Base-by-base conservation (phyloP, 495 filamentous ascomycete species). In the Aspergillus funiculosus region DNA sequence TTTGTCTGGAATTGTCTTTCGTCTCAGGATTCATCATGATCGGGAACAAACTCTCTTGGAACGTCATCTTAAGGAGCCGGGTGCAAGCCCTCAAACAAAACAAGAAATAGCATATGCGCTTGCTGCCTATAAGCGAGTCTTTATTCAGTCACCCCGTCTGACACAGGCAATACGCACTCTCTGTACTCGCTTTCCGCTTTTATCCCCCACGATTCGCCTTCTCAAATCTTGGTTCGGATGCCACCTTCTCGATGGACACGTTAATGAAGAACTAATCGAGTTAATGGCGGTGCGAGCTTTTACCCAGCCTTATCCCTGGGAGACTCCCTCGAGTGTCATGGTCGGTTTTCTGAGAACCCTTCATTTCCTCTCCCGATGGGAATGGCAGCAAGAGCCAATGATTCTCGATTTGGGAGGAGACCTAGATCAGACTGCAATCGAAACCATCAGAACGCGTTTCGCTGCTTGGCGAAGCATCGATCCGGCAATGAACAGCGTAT, bases 201-300 rank as follows among this genome's bases (percentile, higher is more conserved):
- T 98, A 27, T 92, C 89, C 11, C 79, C 86, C 1, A 86, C 87
- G 3, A 85, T 95, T 43, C 85, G 91, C n/a, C 73, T 96, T 4
- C 68, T 87, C 26, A 97, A 97, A 64, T 72, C 79, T 52, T 98
- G 92, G 92, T 92, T 95, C 57, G 77, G 78, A 51, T 74, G 75
- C 1, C 92, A 98, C 53, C 80, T 92, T 30, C 79, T 98, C 15
- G 73, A 76, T 0, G 72, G 69, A 21, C 86, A 95, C 52, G 69
- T 97, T 57, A 73, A 72, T 21, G 81, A 88, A 15, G 88, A 91
- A 57, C 61, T 95, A 21, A 75, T 95, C 43, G 92, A 98, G 63
- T 76, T 97, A 25, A 61, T 92, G 28, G 82, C 79, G 10, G 72
- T 80, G 5, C 82, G 79, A 27, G 74, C 76, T 25, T 98, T 96